Evolutionary conservation across 164 flowering plant species (phyloP).

Genomic region (Umbilicus rupestris): DNA sequence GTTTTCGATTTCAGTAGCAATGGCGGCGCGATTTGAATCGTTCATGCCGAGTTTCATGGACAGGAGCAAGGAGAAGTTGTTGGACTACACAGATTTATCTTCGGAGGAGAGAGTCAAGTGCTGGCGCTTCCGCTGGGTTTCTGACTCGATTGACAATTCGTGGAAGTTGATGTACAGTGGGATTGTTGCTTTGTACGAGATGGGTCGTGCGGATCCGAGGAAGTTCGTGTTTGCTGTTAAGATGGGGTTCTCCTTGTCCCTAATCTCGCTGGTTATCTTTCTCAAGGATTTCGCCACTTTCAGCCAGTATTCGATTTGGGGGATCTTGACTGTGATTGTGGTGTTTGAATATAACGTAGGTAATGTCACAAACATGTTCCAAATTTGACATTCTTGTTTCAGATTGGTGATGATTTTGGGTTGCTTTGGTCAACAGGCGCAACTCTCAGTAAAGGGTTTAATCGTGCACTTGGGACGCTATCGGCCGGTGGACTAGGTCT

Average conservation of each 20-base stretch:
- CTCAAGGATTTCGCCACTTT: conserved; percentile 44
- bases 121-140: conserved; percentile 14
- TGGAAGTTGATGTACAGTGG: conserved; percentile 17
- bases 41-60: conserved; percentile 25
- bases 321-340: conserved; percentile 69
- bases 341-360: conserved; percentile 86
- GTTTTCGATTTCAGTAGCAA: conserved; percentile 8
- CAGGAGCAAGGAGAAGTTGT: conserved; percentile 27
- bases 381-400: background rate
- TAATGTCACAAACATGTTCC: conserved; percentile 13
- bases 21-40: conserved; percentile 23
- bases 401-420: background rate
- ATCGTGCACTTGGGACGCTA: conserved; percentile 78
- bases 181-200: conserved; percentile 24
- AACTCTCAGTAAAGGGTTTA: conserved; percentile 73
- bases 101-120: conserved; percentile 13
- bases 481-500: conserved; percentile 78
- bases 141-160: conserved; percentile 12
- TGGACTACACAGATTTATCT: conserved; percentile 17
- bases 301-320: conserved; percentile 61
- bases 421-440: conserved; percentile 38
- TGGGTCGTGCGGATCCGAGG: conserved; percentile 61
- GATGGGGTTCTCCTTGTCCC: conserved; percentile 49
- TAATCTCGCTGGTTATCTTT: conserved; percentile 57
- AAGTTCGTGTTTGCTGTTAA: conserved; percentile 53